These are phyloP conservation scores for Neonectria sp. DNA, from an alignment of 2,329 filamentous ascomycete genomes.

Conservation along the genomic window DNA sequence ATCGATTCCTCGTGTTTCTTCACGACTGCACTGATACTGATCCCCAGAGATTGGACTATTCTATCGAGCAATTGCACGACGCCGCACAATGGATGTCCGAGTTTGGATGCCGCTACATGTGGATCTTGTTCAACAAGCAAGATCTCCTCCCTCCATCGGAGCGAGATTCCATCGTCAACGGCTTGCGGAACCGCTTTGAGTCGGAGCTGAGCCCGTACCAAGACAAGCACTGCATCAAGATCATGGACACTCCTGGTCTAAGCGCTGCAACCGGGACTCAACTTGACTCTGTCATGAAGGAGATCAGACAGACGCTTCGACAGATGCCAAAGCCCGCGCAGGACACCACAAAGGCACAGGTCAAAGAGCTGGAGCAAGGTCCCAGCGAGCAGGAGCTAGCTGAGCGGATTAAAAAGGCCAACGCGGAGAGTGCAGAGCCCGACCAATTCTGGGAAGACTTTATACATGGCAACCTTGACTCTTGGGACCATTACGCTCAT, in stretches of 20 bases:
- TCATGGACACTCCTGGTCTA: conserved; percentile 45
- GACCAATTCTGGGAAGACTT: conserved; percentile 49
- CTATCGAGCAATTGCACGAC: conserved; percentile 46
- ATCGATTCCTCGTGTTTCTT: conserved; percentile 48
- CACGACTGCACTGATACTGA: conserved; percentile 49
- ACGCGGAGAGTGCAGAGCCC: conserved; percentile 15
- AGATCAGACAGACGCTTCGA: conserved; percentile 36
- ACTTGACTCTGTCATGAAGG: conserved; percentile 30
- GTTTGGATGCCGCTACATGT: conserved; percentile 42
- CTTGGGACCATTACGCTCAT: conserved; percentile 54
- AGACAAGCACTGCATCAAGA: conserved; percentile 28
- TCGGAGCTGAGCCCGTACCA: conserved; percentile 31
- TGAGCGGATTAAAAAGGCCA: conserved; percentile 25
- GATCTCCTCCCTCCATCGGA: conserved; percentile 43
- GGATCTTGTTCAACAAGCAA: conserved; percentile 53
- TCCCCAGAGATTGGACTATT: conserved; percentile 41
- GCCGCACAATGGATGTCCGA: conserved; percentile 39
- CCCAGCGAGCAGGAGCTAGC: conserved; percentile 36
- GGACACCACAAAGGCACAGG: conserved; percentile 16
- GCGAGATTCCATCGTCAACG: conserved; percentile 34
- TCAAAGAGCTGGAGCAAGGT: conserved; percentile 26
- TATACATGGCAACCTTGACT: conserved; percentile 43
- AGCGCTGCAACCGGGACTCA: conserved; percentile 36
- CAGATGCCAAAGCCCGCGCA: conserved; percentile 4
- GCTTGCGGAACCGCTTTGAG: conserved; percentile 27